Evolutionary conservation across 2,329 filamentous ascomycete species (phyloP), one percentile per base, ranked within the genome.

Genomic region (Botrytis fabae): DNA sequence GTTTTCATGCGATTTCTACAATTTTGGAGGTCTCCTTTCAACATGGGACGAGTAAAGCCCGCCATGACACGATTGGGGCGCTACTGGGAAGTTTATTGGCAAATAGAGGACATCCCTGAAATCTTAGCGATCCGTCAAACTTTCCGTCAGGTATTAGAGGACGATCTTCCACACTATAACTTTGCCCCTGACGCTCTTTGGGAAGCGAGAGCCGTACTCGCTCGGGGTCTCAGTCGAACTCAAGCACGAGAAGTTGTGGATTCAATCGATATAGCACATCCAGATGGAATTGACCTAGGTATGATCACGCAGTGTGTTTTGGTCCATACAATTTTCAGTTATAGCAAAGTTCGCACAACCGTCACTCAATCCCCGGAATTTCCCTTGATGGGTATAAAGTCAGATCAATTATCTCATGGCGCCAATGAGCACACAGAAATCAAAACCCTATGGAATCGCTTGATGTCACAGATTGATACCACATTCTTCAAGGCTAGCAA

Each of bases 251-350:
- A 54, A 69, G 46, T 72, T 28, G 25, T 72, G 42, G 32, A 72
- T 69, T n/a, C 38, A 16, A 61, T 72, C 42, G 60, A 69, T 14
- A 28, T 42, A 35, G 35, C 40, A 48, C 60, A 40, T 40, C 70
- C 70, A n/a, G 40, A 48, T 32, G 70, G 70, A 16, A 61, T 72
- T 61, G 51, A 69, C 35, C 51, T 72, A 6, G 70, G 70, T 69
- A 18, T 69, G 6, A 48, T 51, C 35, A 72, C 63, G 25, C 51
- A 63, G 25, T 72, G 63, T 60, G 42, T 59, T 46, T 61, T 72
- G 28, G 8, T 69, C 18, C 70, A 72, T 20, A 61, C 63, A 2
- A 32, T 72, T 16, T 48, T 38, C n/a, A 61, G 63, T 32, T 32
- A 42, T 51, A 22, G 51, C 48, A 42, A 38, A n/a, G 48, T 38